Evolutionary conservation across 2,329 filamentous ascomycete species (phyloP).

Genomic region (Aphanocladium album): DNA sequence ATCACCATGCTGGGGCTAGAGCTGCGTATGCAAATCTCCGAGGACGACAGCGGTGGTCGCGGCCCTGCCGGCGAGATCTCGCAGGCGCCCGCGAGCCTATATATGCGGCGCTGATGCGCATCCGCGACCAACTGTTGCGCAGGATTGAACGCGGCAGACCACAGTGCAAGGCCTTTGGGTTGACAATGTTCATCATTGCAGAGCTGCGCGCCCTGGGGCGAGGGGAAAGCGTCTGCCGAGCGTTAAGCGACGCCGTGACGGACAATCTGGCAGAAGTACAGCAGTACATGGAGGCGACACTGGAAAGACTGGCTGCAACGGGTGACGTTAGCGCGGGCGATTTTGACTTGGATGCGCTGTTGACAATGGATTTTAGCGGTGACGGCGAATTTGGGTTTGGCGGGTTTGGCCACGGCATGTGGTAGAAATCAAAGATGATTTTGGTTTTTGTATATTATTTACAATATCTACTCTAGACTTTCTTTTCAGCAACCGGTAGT

Average conservation of each 20-base stretch:
- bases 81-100: not conserved
- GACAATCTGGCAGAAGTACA: not conserved
- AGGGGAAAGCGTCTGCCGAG: not conserved
- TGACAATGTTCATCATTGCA: not conserved
- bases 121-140: not conserved
- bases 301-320: not conserved
- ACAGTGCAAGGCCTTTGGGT: conserved; percentile 2
- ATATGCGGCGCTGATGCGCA: not conserved
- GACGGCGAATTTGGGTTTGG: not conserved
- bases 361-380: conserved; percentile 2
- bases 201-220: not conserved
- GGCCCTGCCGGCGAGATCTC: not conserved
- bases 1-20: conserved; percentile 7
- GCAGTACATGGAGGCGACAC: not conserved
- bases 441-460: not conserved
- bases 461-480: not conserved
- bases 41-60: not conserved
- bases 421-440: not conserved
- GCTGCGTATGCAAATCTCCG: conserved; percentile 1
- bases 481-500: conserved; percentile 15
- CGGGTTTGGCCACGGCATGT: not conserved
- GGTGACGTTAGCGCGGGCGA: not conserved
- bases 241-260: not conserved
- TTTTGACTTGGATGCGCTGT: conserved; percentile 2
- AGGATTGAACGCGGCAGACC: conserved; percentile 2